These are phyloP conservation scores for Prosopis cineraria DNA, from an alignment of 306 rosid genomes.

Conservation along the genomic window DNA sequence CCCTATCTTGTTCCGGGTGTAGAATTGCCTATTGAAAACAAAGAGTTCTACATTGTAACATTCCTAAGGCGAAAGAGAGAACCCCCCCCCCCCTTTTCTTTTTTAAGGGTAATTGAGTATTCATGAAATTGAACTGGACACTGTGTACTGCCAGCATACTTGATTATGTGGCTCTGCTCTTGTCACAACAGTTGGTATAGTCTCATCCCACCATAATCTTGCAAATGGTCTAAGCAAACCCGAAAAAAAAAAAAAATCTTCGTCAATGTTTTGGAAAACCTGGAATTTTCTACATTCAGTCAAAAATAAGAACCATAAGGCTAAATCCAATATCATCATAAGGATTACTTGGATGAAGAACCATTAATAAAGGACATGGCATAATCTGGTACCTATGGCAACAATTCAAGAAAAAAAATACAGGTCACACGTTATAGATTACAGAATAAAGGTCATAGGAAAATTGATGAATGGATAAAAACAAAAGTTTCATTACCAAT, in stretches of 20 bases:
- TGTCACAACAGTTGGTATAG: conserved; percentile 85
- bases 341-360: conserved; percentile 56
- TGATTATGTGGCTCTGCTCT: conserved; percentile 73
- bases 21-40: conserved; percentile 47
- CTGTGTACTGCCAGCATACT: conserved; percentile 41
- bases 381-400: conserved; percentile 72
- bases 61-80: neutral
- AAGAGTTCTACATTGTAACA: neutral
- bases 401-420: neutral
- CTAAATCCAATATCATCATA: neutral
- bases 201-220: conserved; percentile 97
- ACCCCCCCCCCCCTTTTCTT: too few relatives aligned
- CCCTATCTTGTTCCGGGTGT: conserved; percentile 88
- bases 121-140: neutral
- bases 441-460: neutral
- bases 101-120: neutral
- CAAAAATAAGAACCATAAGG: conserved; percentile 1
- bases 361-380: conserved; percentile 74
- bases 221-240: conserved; percentile 67
- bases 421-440: neutral
- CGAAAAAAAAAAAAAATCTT: neutral
- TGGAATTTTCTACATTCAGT: neutral
- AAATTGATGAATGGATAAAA: neutral
- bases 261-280: neutral
- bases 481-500: conserved; percentile 49